These are phyloP conservation scores for Notholithocarpus densiflorus DNA, from an alignment of 306 rosid species.

Conservation along the genomic window DNA sequence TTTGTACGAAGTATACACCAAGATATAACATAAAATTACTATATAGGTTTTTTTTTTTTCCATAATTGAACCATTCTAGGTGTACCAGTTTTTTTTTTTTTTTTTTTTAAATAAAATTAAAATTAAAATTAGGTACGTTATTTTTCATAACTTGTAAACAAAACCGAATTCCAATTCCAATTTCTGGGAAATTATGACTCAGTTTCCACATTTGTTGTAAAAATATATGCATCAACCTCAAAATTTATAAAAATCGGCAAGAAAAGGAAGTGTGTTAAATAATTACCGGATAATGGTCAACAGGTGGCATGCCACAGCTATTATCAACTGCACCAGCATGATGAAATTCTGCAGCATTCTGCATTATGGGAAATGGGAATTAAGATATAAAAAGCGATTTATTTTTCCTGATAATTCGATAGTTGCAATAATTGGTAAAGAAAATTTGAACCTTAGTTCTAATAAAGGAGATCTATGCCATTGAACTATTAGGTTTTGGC, in stretches of 20 bases:
- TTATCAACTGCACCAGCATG: conserved; percentile 32
- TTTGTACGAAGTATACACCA: too few species aligned
- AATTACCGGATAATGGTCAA: conserved; percentile 70
- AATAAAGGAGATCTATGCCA: too few species aligned
- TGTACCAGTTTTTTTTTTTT: not conserved
- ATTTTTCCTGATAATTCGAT: too few species aligned
- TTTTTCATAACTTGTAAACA: not conserved
- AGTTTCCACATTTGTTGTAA: not conserved
- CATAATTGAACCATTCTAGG: not conserved
- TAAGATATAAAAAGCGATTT: too few species aligned
- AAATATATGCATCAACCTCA: not conserved
- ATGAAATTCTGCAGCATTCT: conserved; percentile 49
- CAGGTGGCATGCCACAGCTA: conserved; percentile 43
- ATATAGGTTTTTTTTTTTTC: not conserved
- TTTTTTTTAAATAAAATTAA: not conserved
- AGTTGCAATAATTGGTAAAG: too few species aligned
- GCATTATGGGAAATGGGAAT: conserved; percentile 17
- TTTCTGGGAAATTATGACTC: not conserved
- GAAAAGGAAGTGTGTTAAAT: conserved; percentile 2
- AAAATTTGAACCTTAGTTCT: too few species aligned
- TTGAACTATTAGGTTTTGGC: too few species aligned
- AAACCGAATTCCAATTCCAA: not conserved
- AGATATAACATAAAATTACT: too few species aligned
- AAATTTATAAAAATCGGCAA: conserved; percentile 13
- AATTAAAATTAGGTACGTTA: not conserved